Conservation (phyloP, 306 rosid species). For the Cucurbita ficifolia region DNA sequence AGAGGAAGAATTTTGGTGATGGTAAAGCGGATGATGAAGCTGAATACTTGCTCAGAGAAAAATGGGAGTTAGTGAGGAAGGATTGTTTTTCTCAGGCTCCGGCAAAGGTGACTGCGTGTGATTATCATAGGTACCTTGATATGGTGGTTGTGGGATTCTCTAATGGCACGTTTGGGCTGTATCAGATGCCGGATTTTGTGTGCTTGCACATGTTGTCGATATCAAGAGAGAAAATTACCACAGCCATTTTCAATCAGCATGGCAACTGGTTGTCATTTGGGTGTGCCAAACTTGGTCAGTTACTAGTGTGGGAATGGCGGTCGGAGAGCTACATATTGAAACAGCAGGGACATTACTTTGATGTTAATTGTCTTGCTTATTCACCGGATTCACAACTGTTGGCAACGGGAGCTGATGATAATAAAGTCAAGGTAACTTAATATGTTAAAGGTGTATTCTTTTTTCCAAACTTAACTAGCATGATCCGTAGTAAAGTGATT, state of each 20-base stretch:
- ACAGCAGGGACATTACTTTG: slow-evolving; percentile 98
- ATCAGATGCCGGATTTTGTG: slow-evolving; percentile 92
- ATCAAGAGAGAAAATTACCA: slow-evolving; percentile 73
- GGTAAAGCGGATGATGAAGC: slow-evolving; percentile 24
- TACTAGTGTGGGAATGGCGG: slow-evolving; percentile 96
- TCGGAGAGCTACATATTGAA: slow-evolving; percentile 81
- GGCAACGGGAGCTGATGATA: slow-evolving; percentile 98
- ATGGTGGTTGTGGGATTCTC: slow-evolving; percentile 79
- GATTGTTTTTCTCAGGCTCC: slow-evolving; percentile 47
- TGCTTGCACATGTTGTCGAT: slow-evolving; percentile 69
- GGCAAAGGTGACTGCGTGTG: slow-evolving; percentile 52
- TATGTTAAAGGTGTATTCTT: not conserved
- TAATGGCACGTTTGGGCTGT: slow-evolving; percentile 70
- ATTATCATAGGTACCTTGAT: slow-evolving; percentile 67
- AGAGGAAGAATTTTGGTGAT: slow-evolving; percentile 32
- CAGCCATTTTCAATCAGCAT: slow-evolving; percentile 61
- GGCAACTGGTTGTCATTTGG: slow-evolving; percentile 91
- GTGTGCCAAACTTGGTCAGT: slow-evolving; percentile 81
- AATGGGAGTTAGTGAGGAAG: slow-evolving; percentile 75
- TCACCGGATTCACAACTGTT: slow-evolving; percentile 71
- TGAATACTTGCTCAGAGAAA: slow-evolving; percentile 41
- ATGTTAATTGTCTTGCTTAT: slow-evolving; percentile 75
- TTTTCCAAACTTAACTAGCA: not conserved
- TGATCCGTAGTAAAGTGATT: not conserved
- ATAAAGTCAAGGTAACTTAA: slow-evolving; percentile 75